phyloP scores from a whole-genome alignment of 257 asterid genomes.

The Solanum ossicruentum region DNA sequence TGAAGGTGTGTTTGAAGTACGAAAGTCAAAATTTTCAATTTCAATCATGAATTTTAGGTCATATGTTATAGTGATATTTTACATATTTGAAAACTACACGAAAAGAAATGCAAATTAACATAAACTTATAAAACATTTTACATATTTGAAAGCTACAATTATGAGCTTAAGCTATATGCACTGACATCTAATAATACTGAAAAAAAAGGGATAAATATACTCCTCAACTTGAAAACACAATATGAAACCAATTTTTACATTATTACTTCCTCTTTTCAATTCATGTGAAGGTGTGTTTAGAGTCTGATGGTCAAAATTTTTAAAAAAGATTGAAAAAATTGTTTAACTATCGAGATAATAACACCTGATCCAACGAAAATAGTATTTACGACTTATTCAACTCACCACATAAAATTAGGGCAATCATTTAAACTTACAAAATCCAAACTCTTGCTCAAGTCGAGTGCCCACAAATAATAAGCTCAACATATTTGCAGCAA shows the following conservation, averaged over 20 bases:
- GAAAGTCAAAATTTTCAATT: not conserved
- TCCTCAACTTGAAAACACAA: no score
- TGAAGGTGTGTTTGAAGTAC: not conserved
- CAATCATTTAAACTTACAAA: conserved; percentile 9
- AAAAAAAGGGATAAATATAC: not conserved
- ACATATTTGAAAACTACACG: no score
- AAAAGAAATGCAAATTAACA: no score
- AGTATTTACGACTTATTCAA: not conserved
- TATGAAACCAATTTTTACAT: not conserved
- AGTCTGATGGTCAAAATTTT: not conserved
- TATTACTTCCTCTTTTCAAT: not conserved
- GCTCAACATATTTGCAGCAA: conserved; percentile 38
- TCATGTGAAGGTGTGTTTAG: not conserved
- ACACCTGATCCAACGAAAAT: not conserved
- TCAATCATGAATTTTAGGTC: no score
- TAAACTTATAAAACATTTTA: no score
- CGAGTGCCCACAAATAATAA: conserved; percentile 29
- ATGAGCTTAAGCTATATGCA: not conserved
- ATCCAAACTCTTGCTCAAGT: conserved; percentile 43
- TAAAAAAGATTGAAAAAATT: not conserved
- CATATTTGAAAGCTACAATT: no score
- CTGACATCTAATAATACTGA: not conserved
- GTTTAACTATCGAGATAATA: not conserved
- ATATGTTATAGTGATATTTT: no score
- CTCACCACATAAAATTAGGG: not conserved